phyloP scores from a whole-genome alignment of 1,139 yeast species.

The Candida tetrigidarum region DNA sequence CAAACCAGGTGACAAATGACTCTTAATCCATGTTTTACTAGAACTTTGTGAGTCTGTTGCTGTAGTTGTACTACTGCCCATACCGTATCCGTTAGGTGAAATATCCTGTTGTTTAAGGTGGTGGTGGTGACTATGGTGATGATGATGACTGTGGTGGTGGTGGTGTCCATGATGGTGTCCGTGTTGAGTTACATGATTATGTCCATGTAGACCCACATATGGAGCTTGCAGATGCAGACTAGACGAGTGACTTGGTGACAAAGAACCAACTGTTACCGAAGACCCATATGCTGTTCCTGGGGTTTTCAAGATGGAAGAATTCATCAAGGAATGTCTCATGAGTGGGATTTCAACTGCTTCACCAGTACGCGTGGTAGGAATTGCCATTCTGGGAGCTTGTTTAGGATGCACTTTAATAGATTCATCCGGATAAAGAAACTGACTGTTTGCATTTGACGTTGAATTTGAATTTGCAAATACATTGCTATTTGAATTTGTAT shows the following conservation, averaged over 20 bases:
- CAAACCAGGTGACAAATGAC: conserved; percentile 21
- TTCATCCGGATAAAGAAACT: conserved; percentile 18
- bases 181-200: background rate
- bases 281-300: conserved; percentile 11
- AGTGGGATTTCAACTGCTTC: conserved; percentile 78
- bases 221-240: background rate
- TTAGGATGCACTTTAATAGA: conserved; percentile 41
- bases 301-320: conserved; percentile 12
- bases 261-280: conserved; percentile 12
- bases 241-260: conserved; percentile 8
- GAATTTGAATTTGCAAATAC: no score
- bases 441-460: conserved; percentile 5
- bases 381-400: conserved; percentile 80
- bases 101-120: conserved; percentile 8
- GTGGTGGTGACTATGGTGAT: conserved; percentile 10
- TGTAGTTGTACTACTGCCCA: conserved; percentile 2
- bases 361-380: conserved; percentile 80
- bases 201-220: background rate
- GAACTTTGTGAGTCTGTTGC: conserved; percentile 8
- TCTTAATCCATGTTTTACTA: conserved; percentile 14
- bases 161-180: background rate
- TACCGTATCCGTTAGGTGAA: conserved; percentile 1
- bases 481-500: background rate
- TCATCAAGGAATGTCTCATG: conserved; percentile 30
- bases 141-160: conserved; percentile 1